Percentiles rank a stretch among this genome's conserved stretches.
Evolutionary conservation across 148 eudicot genomes (phyloP).

Genomic region (Limonium bicolor): DNA sequence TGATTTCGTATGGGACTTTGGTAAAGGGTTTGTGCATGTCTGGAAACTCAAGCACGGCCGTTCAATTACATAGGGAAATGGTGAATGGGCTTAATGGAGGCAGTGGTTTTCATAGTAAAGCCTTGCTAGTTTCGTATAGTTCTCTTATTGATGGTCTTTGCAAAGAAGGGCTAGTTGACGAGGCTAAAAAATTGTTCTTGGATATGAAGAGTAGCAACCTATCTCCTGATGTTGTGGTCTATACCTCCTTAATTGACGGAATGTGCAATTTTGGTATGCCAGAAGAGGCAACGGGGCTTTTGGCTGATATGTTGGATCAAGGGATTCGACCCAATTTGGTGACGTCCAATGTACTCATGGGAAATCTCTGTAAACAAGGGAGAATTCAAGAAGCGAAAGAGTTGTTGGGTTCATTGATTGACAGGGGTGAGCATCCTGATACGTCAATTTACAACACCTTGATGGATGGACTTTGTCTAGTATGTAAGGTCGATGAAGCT

Average conservation of each 20-base stretch:
- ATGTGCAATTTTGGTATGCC: slow-evolving; percentile 7
- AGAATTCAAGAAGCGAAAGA: slow-evolving; percentile 7
- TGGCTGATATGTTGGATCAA: slow-evolving; percentile 16
- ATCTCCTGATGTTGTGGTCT: slow-evolving; percentile 16
- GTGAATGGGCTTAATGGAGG: neutral
- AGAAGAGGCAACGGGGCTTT: slow-evolving; percentile 12
- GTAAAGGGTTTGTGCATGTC: slow-evolving; percentile 13
- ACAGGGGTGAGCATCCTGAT: slow-evolving; percentile 14
- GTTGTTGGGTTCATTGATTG: slow-evolving; percentile 12
- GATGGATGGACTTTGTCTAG: slow-evolving; percentile 17
- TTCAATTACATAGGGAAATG: slow-evolving; percentile 12
- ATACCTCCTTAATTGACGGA: slow-evolving; percentile 18
- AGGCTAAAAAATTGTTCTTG: slow-evolving; percentile 12
- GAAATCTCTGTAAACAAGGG: slow-evolving; percentile 13
- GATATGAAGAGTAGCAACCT: slow-evolving; percentile 9
- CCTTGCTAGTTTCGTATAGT: slow-evolving; percentile 12
- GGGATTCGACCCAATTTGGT: slow-evolving; percentile 16
- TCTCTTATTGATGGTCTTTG: slow-evolving; percentile 21
- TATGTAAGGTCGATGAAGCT: slow-evolving; percentile 20
- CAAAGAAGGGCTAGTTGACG: slow-evolving; percentile 12
- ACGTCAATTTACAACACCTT: slow-evolving; percentile 9
- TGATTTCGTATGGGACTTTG: slow-evolving; percentile 16
- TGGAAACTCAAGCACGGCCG: slow-evolving; percentile 9
- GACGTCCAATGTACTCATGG: slow-evolving; percentile 10
- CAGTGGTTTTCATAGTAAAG: slow-evolving; percentile 7